Percentiles rank a stretch among this genome's conserved stretches.
phyloP scores from a whole-genome alignment of 1,139 yeast genomes.

The Zygosaccharomyces sapae region DNA sequence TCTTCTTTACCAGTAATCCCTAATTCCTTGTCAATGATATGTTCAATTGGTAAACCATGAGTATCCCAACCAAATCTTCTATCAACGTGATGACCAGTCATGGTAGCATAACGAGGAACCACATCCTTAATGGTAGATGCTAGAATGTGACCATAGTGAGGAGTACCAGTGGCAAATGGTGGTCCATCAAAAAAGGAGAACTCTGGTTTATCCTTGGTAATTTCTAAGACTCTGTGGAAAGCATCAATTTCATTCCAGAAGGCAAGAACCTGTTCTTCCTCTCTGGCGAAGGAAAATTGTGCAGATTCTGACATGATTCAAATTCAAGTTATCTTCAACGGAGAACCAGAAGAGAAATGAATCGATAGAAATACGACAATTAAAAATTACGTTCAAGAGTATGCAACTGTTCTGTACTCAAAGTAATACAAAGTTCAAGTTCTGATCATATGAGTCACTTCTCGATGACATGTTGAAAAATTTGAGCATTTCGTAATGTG shows the following conservation, averaged over 20 bases:
- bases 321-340: not conserved
- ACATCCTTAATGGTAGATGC: conserved; percentile 97
- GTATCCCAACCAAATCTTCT: conserved; percentile 99
- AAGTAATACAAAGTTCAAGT: not conserved
- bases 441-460: conserved; percentile 1
- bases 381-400: too few relatives aligned
- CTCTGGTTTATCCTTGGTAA: conserved; percentile 79
- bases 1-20: conserved; percentile 92
- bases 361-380: not conserved
- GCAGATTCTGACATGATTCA: conserved; percentile 30
- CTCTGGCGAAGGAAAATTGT: conserved; percentile 64
- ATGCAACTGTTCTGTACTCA: too few relatives aligned
- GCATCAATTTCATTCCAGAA: conserved; percentile 92
- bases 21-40: conserved; percentile 95
- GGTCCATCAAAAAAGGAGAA: conserved; percentile 98
- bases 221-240: conserved; percentile 77
- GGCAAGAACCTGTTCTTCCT: conserved; percentile 75
- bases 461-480: conserved; percentile 3
- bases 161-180: conserved; percentile 98
- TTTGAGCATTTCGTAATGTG: not conserved
- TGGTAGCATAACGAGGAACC: conserved; percentile 94
- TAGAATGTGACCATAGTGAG: conserved; percentile 95
- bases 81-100: conserved; percentile 94
- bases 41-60: conserved; percentile 97
- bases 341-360: not conserved